Percentiles rank a stretch among this genome's conserved stretches.
phyloP scores from a whole-genome alignment of 1,284 basidiomycete genomes.

The Tetrapyrgos nigripes region DNA sequence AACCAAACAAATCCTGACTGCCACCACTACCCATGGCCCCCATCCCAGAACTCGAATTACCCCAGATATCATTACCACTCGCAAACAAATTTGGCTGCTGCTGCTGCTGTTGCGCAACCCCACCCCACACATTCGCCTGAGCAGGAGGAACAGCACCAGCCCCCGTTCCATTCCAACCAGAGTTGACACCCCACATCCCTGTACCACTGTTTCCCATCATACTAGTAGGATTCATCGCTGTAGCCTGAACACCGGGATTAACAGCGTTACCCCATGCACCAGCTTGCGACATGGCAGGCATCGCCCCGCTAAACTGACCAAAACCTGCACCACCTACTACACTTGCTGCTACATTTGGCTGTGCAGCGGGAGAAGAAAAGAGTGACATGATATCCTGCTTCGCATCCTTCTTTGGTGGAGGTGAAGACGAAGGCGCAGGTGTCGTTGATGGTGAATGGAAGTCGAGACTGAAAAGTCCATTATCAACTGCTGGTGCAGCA shows the following conservation, averaged over 20 bases:
- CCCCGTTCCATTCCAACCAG: slow-evolving; percentile 58
- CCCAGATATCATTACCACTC: slow-evolving; percentile 67
- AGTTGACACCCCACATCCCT: slow-evolving; percentile 69
- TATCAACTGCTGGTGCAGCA: slow-evolving; percentile 33
- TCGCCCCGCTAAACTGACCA: slow-evolving; percentile 32
- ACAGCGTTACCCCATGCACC: slow-evolving; percentile 32
- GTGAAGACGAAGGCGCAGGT: slow-evolving; percentile 32
- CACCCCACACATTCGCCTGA: slow-evolving; percentile 31
- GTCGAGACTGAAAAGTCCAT: slow-evolving; percentile 87
- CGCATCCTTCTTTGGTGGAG: slow-evolving; percentile 66
- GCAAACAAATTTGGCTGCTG: slow-evolving; percentile 36
- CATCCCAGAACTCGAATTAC: slow-evolving; percentile 26
- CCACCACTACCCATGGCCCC: slow-evolving; percentile 19
- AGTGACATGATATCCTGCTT: slow-evolving; percentile 90
- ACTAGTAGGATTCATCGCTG: slow-evolving; percentile 45
- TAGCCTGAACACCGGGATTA: not conserved
- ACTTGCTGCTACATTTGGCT: slow-evolving; percentile 35
- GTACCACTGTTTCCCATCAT: slow-evolving; percentile 63
- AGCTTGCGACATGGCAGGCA: slow-evolving; percentile 16
- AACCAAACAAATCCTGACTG: slow-evolving; percentile 21
- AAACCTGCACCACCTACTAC: slow-evolving; percentile 23
- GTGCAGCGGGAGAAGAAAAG: slow-evolving; percentile 61
- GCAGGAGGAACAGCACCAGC: slow-evolving; percentile 34
- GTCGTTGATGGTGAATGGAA: slow-evolving; percentile 67
- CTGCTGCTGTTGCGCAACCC: slow-evolving; percentile 20